These are phyloP conservation scores for Monosporascus ibericus DNA, from an alignment of 2,329 filamentous ascomycete species.

Conservation along the genomic window DNA sequence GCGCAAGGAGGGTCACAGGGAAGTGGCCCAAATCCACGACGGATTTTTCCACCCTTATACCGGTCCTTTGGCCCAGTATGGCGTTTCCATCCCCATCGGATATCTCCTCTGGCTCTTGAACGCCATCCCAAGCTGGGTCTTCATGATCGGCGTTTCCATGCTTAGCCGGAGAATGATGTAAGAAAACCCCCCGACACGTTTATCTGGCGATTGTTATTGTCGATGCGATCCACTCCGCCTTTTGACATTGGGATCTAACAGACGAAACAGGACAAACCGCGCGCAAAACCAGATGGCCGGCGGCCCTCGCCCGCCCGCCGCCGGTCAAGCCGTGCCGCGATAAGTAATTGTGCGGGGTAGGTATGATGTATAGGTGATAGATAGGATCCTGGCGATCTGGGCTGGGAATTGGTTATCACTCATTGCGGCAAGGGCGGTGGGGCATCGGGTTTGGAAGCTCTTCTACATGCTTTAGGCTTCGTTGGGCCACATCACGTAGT, in stretches of 20 bases:
- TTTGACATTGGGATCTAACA: not conserved
- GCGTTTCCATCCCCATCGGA: constrained; percentile 56
- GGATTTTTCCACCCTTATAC: constrained; percentile 73
- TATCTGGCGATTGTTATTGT: constrained; percentile 1
- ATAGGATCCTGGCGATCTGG: not conserved
- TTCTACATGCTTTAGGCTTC: constrained; percentile 1
- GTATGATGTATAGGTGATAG: not conserved
- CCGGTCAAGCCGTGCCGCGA: constrained; percentile 21
- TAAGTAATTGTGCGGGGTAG: constrained; percentile 6
- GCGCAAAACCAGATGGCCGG: constrained; percentile 19
- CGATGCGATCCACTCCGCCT: no score
- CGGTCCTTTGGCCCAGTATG: constrained; percentile 57
- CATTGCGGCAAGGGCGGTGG: not conserved
- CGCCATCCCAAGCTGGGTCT: constrained; percentile 65
- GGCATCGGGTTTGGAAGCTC: not conserved
- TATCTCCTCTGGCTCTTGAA: constrained; percentile 63
- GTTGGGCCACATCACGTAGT: constrained; percentile 5
- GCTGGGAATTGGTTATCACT: not conserved
- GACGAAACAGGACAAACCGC: constrained; percentile 16
- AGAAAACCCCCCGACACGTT: constrained; percentile 30
- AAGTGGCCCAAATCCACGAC: constrained; percentile 40
- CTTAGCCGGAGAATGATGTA: constrained; percentile 71
- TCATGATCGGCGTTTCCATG: constrained; percentile 72
- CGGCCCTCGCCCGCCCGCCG: constrained; percentile 17
- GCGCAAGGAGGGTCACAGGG: constrained; percentile 44